Percentiles rank a stretch among this genome's conserved stretches.
Conservation (phyloP, 1,139 yeast species). For the Yamadazyma dendronema region DNA sequence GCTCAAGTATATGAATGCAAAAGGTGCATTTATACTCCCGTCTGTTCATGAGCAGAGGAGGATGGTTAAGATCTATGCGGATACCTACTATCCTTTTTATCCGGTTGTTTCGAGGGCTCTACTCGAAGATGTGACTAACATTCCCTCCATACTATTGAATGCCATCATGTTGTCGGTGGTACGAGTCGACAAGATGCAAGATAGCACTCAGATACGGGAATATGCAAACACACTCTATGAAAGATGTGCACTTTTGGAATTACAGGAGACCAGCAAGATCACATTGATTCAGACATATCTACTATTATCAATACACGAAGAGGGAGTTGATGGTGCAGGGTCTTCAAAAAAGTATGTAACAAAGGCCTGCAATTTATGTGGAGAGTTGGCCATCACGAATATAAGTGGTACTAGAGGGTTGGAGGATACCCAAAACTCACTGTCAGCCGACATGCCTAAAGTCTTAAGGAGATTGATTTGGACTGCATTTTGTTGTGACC, state of each 20-base stretch:
- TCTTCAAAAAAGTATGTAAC: constrained; percentile 20
- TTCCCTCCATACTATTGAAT: constrained; percentile 23
- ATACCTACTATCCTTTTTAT: constrained; percentile 22
- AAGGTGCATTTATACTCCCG: constrained; percentile 23
- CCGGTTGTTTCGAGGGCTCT: constrained; percentile 23
- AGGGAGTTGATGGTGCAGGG: constrained; percentile 25
- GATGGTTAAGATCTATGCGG: constrained; percentile 19
- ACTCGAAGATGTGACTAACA: constrained; percentile 11
- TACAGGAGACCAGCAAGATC: constrained; percentile 24
- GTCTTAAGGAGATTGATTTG: constrained; percentile 22
- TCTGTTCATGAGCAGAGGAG: constrained; percentile 17
- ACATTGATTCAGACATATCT: constrained; percentile 24
- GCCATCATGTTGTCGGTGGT: constrained; percentile 23
- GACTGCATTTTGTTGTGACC: constrained; percentile 25
- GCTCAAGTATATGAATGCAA: constrained; percentile 16
- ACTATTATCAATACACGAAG: constrained; percentile 26
- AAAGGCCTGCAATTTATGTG: constrained; percentile 24
- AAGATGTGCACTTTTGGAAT: constrained; percentile 22
- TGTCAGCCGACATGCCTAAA: constrained; percentile 3
- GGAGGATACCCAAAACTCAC: background rate
- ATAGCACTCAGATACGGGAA: constrained; percentile 9
- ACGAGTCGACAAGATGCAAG: constrained; percentile 20
- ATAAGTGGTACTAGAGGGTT: constrained; percentile 10
- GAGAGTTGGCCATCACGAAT: constrained; percentile 24
- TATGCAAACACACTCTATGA: constrained; percentile 20